These are phyloP conservation scores for Alectoria sarmentosa DNA, from an alignment of 495 filamentous ascomycete species.

Conservation along the genomic window DNA sequence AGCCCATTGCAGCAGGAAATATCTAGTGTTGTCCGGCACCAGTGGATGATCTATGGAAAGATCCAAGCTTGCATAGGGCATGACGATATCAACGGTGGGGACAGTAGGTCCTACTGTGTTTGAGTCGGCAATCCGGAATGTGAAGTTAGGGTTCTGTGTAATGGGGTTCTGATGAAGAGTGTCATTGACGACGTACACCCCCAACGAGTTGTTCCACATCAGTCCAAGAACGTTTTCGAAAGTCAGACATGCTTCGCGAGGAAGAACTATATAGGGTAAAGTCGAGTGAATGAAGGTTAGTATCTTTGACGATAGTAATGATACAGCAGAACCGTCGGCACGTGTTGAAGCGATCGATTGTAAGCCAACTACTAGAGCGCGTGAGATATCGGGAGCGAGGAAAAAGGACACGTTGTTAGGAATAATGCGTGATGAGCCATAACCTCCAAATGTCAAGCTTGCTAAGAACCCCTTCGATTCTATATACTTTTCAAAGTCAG, in stretches of 20 bases:
- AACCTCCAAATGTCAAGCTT: constrained; percentile 50
- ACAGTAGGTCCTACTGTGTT: constrained; percentile 35
- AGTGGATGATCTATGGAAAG: constrained; percentile 36
- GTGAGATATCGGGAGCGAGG: constrained; percentile 42
- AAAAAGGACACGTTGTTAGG: constrained; percentile 43
- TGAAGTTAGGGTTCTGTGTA: constrained; percentile 40
- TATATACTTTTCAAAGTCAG: too few species aligned
- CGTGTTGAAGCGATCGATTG: constrained; percentile 37
- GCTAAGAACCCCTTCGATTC: constrained; percentile 40
- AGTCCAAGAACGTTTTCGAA: constrained; percentile 50
- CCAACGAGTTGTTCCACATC: constrained; percentile 33
- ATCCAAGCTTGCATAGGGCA: constrained; percentile 51
- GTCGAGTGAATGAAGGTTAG: constrained; percentile 46
- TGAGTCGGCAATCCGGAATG: constrained; percentile 40
- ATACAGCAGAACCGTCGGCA: constrained; percentile 7
- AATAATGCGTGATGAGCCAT: constrained; percentile 44
- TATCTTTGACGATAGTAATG: constrained; percentile 22
- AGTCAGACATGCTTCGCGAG: constrained; percentile 39
- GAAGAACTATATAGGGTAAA: constrained; percentile 49
- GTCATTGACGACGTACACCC: constrained; percentile 45
- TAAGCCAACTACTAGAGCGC: constrained; percentile 45
- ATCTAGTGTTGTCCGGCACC: constrained; percentile 29
- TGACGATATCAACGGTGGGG: constrained; percentile 38
- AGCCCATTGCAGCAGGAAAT: constrained; percentile 48
- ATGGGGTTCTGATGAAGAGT: constrained; percentile 37